phyloP scores from a whole-genome alignment of 163 green algal genomes.

The Volvox carteri region DNA sequence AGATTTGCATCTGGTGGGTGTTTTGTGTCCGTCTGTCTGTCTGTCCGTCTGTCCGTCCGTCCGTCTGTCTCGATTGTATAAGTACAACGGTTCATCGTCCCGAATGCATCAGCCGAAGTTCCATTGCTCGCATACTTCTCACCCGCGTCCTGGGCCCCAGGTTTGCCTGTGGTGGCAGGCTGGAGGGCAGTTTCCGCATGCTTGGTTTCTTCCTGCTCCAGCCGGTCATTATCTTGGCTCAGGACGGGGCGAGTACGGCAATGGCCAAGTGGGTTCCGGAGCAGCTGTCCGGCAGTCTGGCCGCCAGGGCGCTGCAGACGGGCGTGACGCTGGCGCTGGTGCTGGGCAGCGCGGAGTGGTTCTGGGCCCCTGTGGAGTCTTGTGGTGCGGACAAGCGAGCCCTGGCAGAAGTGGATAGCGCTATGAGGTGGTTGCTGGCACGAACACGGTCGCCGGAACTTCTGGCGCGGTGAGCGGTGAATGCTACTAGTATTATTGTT shows the following conservation, averaged over 20 bases:
- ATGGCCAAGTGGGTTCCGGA: not conserved
- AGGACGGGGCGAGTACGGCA: not conserved
- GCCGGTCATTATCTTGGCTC: slow-evolving; percentile 33
- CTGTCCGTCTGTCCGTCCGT: too few species aligned
- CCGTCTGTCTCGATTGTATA: too few species aligned
- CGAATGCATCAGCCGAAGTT: too few species aligned
- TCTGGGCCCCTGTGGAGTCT: slow-evolving; percentile 39
- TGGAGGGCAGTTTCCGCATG: slow-evolving; percentile 54
- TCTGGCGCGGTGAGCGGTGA: not conserved
- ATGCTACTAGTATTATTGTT: too few species aligned
- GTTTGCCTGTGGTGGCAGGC: slow-evolving; percentile 27
- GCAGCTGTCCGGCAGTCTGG: not conserved
- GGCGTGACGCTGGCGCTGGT: slow-evolving; percentile 39
- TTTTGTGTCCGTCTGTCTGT: too few species aligned
- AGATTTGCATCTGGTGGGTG: slow-evolving; percentile 28
- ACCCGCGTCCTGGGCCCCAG: not conserved
- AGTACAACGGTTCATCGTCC: too few species aligned
- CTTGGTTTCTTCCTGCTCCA: slow-evolving; percentile 51
- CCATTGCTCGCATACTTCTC: too few species aligned
- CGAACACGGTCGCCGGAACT: not conserved
- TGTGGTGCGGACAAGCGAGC: slow-evolving; percentile 30
- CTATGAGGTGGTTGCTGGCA: not conserved
- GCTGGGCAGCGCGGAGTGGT: slow-evolving; percentile 39
- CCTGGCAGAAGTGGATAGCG: slow-evolving; percentile 21
- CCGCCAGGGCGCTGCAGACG: not conserved